Base-by-base conservation (phyloP, 164 flowering plant genomes). In the Vitis rupestris region DNA sequence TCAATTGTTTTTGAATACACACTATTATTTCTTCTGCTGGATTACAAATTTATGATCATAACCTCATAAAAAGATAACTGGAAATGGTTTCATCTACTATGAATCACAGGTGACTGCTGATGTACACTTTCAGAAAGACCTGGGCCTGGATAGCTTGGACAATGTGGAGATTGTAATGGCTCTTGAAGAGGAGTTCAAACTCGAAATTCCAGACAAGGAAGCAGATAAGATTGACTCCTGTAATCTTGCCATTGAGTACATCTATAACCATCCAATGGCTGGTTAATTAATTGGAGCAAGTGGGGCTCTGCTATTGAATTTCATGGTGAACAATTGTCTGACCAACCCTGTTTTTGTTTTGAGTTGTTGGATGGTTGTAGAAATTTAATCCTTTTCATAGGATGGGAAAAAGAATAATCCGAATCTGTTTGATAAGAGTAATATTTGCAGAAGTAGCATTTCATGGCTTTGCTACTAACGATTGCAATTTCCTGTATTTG, bases 81-180 rank as follows among this genome's bases (percentile, higher is more conserved):
- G 27, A 9, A 27, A 16, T 37, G 27, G 15, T 56, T 64, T 37
- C 29, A 11, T 56, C 27, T 50, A 17, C 72, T 27, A 47, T 67
- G 61, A 56, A 61, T 17, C 73, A 49, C 90, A 94, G 94, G 98
- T 92, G 66, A 80, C 90, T 23, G 85, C 90, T 23, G 87, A 87
- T 53, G 92, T 83, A 51, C 93, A 92, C 81, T 94, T 94, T 74
- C 89, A 88, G 78, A 87, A 87, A 19, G 97, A 94, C 79, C 70
- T 94, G 75, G 97, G 98, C 9, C 78, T 94, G 80, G 98, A 94
- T 78, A 93, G 98, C 84, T 82, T 93, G 84, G 97, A 90, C 79
- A 90, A 55, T 55, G 97, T 94, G 63, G 98, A 94, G 84, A 86
- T 94, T 61, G 96, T 93, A 47, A 87, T 93, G 97, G 98, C 93